Evolutionary conservation across 805 yeast genomes (phyloP).

Genomic region (Ogataea pini): DNA sequence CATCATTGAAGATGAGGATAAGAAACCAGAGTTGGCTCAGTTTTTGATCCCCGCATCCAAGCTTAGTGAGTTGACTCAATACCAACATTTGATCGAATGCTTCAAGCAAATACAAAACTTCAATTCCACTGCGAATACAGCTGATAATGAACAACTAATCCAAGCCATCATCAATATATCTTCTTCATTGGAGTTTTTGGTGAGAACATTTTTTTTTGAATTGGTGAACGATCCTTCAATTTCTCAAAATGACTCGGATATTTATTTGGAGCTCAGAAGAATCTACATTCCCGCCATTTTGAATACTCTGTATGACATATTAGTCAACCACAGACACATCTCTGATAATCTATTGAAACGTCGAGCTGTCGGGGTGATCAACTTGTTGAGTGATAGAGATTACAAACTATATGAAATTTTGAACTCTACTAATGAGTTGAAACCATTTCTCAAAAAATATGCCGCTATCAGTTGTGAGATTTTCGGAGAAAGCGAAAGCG

Average conservation of each 20-base stretch:
- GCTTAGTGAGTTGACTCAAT: conserved; percentile 29
- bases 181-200: conserved; percentile 18
- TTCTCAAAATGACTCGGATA: conserved; percentile 36
- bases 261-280: conserved; percentile 57
- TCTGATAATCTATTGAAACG: conserved; percentile 45
- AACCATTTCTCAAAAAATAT: conserved; percentile 53
- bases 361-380: conserved; percentile 61
- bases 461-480: conserved; percentile 48
- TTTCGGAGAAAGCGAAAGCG: conserved; percentile 36
- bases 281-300: conserved; percentile 73
- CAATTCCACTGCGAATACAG: conserved; percentile 26
- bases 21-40: conserved; percentile 18
- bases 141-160: conserved; percentile 14
- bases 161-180: conserved; percentile 17
- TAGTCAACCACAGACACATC: conserved; percentile 42
- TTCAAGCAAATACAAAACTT: conserved; percentile 23
- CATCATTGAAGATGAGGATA: conserved; percentile 19
- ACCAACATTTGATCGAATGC: conserved; percentile 26
- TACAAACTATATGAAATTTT: conserved; percentile 64
- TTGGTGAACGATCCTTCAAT: conserved; percentile 23
- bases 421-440: conserved; percentile 47
- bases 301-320: conserved; percentile 62
- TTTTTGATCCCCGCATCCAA: conserved; percentile 20
- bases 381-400: conserved; percentile 66
- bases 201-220: conserved; percentile 37